These are phyloP conservation scores for Mycena indigotica DNA, from an alignment of 768 basidiomycete species.

Conservation along the genomic window DNA sequence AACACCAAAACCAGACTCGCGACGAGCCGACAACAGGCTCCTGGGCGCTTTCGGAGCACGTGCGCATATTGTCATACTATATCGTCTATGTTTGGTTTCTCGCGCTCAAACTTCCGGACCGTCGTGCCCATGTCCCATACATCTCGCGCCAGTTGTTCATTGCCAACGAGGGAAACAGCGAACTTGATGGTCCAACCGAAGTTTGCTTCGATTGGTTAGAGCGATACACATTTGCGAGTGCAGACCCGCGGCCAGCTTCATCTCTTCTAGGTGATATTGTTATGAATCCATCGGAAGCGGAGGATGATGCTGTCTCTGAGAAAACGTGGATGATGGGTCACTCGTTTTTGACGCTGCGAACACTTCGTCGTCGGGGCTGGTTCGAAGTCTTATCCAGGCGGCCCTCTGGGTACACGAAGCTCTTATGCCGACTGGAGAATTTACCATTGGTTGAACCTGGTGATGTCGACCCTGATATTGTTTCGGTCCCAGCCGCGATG, in stretches of 20 bases:
- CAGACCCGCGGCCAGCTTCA: constrained; percentile 85
- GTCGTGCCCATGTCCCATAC: constrained; percentile 79
- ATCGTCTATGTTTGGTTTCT: constrained; percentile 96
- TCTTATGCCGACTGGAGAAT: constrained; percentile 87
- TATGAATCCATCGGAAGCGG: constrained; percentile 52
- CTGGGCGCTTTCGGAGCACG: constrained; percentile 89
- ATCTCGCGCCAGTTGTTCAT: constrained; percentile 85
- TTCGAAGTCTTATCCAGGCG: constrained; percentile 82
- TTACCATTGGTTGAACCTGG: constrained; percentile 83
- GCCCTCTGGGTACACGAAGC: constrained; percentile 85
- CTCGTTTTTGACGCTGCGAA: constrained; percentile 79
- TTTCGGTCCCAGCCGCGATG: constrained; percentile 71
- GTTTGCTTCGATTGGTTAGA: constrained; percentile 99
- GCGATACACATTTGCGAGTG: constrained; percentile 90
- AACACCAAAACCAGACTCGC: constrained; percentile 76
- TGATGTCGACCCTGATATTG: constrained; percentile 78
- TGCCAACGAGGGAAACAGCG: constrained; percentile 74
- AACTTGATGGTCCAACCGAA: constrained; percentile 87
- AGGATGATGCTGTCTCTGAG: constrained; percentile 48
- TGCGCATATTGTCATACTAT: constrained; percentile 86
- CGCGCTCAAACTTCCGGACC: constrained; percentile 77
- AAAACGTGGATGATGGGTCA: constrained; percentile 89
- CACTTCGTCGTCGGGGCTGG: constrained; percentile 79
- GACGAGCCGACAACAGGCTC: constrained; percentile 56
- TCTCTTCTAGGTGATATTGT: constrained; percentile 81